Evolutionary conservation across 2,329 filamentous ascomycete species (phyloP), one percentile per base, ranked within the genome.

Genomic region (Stagonosporopsis chrysanthemi): DNA sequence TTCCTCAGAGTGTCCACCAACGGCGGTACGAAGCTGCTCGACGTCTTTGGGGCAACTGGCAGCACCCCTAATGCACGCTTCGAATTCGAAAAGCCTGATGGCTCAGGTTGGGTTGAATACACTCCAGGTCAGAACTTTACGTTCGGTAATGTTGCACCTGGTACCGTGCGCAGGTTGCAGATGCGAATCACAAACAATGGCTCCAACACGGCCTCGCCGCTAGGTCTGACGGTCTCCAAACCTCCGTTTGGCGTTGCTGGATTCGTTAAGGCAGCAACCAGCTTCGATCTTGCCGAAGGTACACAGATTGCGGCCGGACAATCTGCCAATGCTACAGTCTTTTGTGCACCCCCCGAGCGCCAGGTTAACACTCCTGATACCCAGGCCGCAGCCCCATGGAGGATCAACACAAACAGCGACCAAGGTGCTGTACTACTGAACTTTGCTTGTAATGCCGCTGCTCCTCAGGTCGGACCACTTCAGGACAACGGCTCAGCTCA

Each of bases 251-350:
- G 83, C 14, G 77, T 84, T 2, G 63, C 74, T n/a, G 82, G 83
- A 2, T 80, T 86, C 22, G 79, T 87, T 36, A 77, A 79, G 19
- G 82, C 84, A 0, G 78, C 77, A 12, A 88, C 87, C 66, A 78
- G 82, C 17, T 77, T 85, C 8, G 85, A 86, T 44, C 79, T 87
- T 1, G 84, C 81, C 0, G 85, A 88, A 64, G 85, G 85, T 2
- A 84, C 81, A 0, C 72, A 76, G 1, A 72, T 87, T 1, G 70
- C 73, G 0, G 79, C 83, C 0, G 83, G 83, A 0, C 67, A 84
- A 62, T 85, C 78, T 43, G 78, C 78, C 2, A 83, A 80, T 0
- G 85, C 84, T 2, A 79, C 76, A 0, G 69, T 88, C 7, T 83
- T 81, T 57, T 87, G 85, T 63, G 78, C 82, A 1, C 83, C 82